Evolutionary conservation across 1,284 basidiomycete species (phyloP).

Genomic region (Cutaneotrichosporon mucoides): DNA sequence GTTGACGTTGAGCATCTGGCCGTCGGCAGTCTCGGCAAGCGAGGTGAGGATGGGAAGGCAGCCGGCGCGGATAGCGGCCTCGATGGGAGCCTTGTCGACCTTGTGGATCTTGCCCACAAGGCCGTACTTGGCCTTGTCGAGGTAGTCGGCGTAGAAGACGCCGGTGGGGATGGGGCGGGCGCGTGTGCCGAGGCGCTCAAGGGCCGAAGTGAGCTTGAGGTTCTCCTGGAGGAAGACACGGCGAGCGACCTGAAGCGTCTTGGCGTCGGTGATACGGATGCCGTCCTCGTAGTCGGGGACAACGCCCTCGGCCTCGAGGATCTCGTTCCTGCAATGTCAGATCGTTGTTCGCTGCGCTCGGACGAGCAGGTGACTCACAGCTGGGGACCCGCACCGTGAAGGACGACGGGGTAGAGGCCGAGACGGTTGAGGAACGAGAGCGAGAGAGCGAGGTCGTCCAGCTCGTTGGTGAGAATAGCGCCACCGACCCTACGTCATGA

Average conservation of each 20-base stretch:
- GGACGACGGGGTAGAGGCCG: constrained; percentile 87
- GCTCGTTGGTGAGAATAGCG: constrained; percentile 75
- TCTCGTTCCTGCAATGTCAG: constrained; percentile 58
- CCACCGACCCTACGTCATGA: constrained; percentile 64
- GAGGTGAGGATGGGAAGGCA: constrained; percentile 89
- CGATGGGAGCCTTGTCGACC: constrained; percentile 89
- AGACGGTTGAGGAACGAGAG: constrained; percentile 90
- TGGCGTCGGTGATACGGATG: constrained; percentile 89
- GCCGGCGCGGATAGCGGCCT: constrained; percentile 88
- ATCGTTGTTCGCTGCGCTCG: background rate
- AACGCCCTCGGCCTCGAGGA: constrained; percentile 83
- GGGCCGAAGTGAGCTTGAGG: constrained; percentile 79
- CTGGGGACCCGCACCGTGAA: constrained; percentile 93
- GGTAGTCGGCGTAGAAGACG: constrained; percentile 90
- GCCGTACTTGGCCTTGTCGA: constrained; percentile 90
- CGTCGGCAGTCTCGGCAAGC: constrained; percentile 83
- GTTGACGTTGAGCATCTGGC: constrained; percentile 94
- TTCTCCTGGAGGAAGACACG: constrained; percentile 96
- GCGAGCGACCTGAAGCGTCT: constrained; percentile 85
- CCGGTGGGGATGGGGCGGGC: constrained; percentile 93
- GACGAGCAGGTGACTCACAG: constrained; percentile 48
- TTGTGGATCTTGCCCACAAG: constrained; percentile 88
- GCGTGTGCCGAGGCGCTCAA: constrained; percentile 87
- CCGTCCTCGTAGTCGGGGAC: constrained; percentile 93
- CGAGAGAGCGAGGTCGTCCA: constrained; percentile 86